Percentiles rank a stretch among this genome's conserved stretches.
These are phyloP conservation scores for Pascua guehoae DNA, from an alignment of 1,284 basidiomycete species.

Conservation along the genomic window DNA sequence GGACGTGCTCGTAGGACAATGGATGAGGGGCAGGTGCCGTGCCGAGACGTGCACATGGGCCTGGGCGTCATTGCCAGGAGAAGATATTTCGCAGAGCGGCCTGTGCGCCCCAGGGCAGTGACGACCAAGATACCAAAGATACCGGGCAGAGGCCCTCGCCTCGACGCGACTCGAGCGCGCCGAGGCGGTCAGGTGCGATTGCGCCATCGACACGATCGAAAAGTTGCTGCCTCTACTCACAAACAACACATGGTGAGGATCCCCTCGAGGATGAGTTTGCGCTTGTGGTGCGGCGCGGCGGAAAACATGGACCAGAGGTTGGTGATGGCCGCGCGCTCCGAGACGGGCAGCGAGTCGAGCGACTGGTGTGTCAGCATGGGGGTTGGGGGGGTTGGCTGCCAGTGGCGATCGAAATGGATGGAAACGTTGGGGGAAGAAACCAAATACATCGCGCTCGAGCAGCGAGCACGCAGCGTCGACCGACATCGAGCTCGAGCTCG, in stretches of 20 bases:
- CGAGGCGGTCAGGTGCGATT: too few relatives aligned
- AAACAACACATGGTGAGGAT: slow-evolving; percentile 99
- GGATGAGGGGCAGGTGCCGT: not conserved
- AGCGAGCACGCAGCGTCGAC: too few relatives aligned
- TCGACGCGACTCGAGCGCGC: too few relatives aligned
- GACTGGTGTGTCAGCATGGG: slow-evolving; percentile 58
- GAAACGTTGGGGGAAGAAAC: too few relatives aligned
- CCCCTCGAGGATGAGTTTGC: slow-evolving; percentile 91
- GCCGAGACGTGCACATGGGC: not conserved
- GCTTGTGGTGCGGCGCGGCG: slow-evolving; percentile 81
- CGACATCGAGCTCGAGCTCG: too few relatives aligned
- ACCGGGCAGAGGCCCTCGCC: too few relatives aligned
- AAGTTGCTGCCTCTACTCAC: slow-evolving; percentile 28
- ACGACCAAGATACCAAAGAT: too few relatives aligned
- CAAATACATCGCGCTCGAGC: too few relatives aligned
- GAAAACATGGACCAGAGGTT: slow-evolving; percentile 97
- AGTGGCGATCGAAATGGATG: too few relatives aligned
- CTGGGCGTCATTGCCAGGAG: not conserved
- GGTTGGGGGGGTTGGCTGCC: too few relatives aligned
- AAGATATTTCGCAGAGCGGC: not conserved
- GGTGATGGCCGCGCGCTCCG: slow-evolving; percentile 85
- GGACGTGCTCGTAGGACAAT: not conserved
- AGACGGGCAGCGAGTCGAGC: slow-evolving; percentile 82
- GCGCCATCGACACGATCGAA: too few relatives aligned
- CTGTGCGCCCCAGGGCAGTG: too few relatives aligned